Evolutionary conservation across 257 asterid species (phyloP), one percentile per base, ranked within the genome.

Genomic region (Solanum pennellii): DNA sequence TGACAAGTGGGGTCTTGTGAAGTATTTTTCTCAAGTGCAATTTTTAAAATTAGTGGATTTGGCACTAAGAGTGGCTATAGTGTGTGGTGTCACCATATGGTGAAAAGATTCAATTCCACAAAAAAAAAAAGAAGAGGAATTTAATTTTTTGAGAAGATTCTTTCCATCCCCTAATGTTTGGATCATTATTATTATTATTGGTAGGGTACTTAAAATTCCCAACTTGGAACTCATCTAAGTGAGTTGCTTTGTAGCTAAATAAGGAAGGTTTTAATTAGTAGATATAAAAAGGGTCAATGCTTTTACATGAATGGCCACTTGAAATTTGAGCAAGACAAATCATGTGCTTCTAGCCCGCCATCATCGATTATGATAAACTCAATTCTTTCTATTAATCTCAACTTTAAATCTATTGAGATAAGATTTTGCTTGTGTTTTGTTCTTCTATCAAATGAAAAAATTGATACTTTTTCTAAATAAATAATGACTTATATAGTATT

Each of bases 51-150:
- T 68, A 91, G 96, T 92, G 93, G 72, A 87, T 27, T 87, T 88
- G 84, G 93, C 98, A 94, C 95, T 90, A 92, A 90, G 92, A 68
- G 92, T 90, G 98, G 94, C 91, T 83, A 87, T 49, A 49, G 21
- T 49, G 88, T 86, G 90, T 90, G 91, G 83, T 86, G 90, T 92
- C 91, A 89, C 87, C 86, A 65, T 83, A 76, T 79, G 14, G 85
- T 76, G 20, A 49, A 49, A 76, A 86, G 91, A 91, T 91, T 88
- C 91, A 90, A 89, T 82, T 74, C 69, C 76, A 74, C 80, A 65
- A 62, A 47, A 14, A 39, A 37, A 35, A 35, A 37, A 37, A 37
- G 6, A 39, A 47, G 14, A 47, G 6, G 84, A 74, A 74, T 71
- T 88, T 71, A 72, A 15, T 73, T 73, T 12, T 73, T 20, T 42